phyloP scores from a whole-genome alignment of 768 basidiomycete species.

The Pleurotus eryngii region DNA sequence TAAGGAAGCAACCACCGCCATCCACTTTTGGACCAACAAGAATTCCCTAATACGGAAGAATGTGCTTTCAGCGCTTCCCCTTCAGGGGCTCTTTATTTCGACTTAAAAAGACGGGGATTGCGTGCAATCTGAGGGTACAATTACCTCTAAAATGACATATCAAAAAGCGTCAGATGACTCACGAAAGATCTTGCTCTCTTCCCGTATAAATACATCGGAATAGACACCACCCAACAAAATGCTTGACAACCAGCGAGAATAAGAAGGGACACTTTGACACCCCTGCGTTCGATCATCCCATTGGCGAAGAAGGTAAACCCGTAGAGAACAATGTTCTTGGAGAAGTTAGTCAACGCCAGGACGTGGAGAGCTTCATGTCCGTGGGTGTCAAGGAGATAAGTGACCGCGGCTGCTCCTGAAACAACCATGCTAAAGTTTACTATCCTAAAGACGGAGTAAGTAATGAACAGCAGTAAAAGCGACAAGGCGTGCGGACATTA shows the following conservation, averaged over 20 bases:
- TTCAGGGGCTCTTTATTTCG: neutral
- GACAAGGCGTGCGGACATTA: neutral
- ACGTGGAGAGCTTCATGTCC: slow-evolving; percentile 36
- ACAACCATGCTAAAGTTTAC: slow-evolving; percentile 43
- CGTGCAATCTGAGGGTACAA: neutral
- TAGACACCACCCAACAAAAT: slow-evolving; percentile 36
- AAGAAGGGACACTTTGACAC: slow-evolving; percentile 35
- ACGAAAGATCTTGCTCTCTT: slow-evolving; percentile 40
- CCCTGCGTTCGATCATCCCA: slow-evolving; percentile 33
- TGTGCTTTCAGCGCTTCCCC: too few relatives aligned
- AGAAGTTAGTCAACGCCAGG: slow-evolving; percentile 39
- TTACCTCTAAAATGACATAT: neutral
- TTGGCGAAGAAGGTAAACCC: slow-evolving; percentile 42
- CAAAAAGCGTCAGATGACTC: slow-evolving; percentile 14
- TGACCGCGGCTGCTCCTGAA: slow-evolving; percentile 37
- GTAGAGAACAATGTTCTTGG: slow-evolving; percentile 44
- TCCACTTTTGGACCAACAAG: neutral
- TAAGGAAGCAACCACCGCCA: too few relatives aligned
- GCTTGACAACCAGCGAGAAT: slow-evolving; percentile 38
- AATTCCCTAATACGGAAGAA: neutral
- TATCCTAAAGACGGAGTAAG: slow-evolving; percentile 22
- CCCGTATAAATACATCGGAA: slow-evolving; percentile 43
- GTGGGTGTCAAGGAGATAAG: slow-evolving; percentile 45
- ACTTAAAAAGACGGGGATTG: neutral
- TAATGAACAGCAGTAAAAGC: neutral